phyloP scores from a whole-genome alignment of 179 eudicot species.

The Carnegiea gigantea region DNA sequence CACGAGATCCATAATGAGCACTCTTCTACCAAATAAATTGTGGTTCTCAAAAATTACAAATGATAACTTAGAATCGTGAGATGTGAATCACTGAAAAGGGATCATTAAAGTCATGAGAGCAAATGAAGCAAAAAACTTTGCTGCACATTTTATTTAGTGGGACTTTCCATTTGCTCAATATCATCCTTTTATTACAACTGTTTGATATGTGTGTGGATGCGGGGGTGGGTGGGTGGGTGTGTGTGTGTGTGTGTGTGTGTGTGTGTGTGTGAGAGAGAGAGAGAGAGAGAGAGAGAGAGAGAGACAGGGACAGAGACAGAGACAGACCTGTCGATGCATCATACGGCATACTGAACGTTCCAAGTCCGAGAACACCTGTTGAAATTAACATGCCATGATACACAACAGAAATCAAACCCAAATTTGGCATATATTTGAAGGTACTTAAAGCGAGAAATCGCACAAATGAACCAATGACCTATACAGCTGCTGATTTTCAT shows the following conservation, averaged over 20 bases:
- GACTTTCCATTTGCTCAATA: background rate
- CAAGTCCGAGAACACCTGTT: conserved; percentile 89
- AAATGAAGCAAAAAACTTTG: background rate
- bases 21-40: background rate
- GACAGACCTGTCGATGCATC: conserved; percentile 84
- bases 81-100: background rate
- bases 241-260: background rate
- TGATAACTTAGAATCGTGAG: background rate
- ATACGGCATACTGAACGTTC: conserved; percentile 94
- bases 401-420: background rate
- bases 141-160: background rate
- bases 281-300: background rate
- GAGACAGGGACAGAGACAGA: conserved; percentile 2
- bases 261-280: background rate
- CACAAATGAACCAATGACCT: background rate
- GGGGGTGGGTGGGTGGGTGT: background rate
- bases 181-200: background rate
- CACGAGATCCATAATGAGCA: background rate
- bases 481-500: background rate
- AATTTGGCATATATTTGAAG: background rate
- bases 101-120: background rate
- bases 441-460: background rate
- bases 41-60: background rate
- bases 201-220: background rate
- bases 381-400: conserved; percentile 3